Evolutionary conservation across 2,329 filamentous ascomycete genomes (phyloP), one percentile per base, ranked within the genome.

Genomic region (Penicillium brevicompactum): DNA sequence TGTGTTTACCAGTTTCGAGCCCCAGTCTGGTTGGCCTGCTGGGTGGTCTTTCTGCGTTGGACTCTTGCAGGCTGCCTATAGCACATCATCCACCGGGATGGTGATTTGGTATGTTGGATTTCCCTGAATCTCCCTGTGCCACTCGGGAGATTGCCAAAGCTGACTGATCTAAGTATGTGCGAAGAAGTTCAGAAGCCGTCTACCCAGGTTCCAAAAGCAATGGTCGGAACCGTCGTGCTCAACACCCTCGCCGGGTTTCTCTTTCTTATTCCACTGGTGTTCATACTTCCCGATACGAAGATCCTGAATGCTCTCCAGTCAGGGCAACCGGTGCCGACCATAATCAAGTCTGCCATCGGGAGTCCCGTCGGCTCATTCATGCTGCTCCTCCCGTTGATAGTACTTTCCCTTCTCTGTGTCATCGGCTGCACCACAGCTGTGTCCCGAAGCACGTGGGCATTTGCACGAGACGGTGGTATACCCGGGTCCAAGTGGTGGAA

Each of bases 291-390:
- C 0, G 82, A 88, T 53, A 80, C 91, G 7, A 66, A 82, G 55
- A 73, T 79, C 44, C 80, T 92, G 18, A 82, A 89, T 30, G 70
- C 73, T 2, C 86, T 88, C 13, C 80, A 86, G 24, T 88, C 85
- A 59, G 86, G 85, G 7, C 89, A 91, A 66, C 88, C 89, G 1
- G 88, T 92, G 55, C 87, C 87, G 9, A 78, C 87, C 6, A 78
- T 92, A 43, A 91, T 92, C 80, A 88, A 89, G 73, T 84, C 79
- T 0, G 88, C 87, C 5, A 90, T 88, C 0, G 88, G 88, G 1
- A 89, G 85, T 32, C 79, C 85, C 1, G 84, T 77, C 7, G 89
- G 87, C 18, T 89, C 88, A 0, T 90, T 92, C 64, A 87, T 86
- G 0, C 78, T 92, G 13, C 78, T 91, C 18, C 87, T 91, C 68